Evolutionary conservation across 257 asterid genomes (phyloP).

Genomic region (Solanum paucissectum): DNA sequence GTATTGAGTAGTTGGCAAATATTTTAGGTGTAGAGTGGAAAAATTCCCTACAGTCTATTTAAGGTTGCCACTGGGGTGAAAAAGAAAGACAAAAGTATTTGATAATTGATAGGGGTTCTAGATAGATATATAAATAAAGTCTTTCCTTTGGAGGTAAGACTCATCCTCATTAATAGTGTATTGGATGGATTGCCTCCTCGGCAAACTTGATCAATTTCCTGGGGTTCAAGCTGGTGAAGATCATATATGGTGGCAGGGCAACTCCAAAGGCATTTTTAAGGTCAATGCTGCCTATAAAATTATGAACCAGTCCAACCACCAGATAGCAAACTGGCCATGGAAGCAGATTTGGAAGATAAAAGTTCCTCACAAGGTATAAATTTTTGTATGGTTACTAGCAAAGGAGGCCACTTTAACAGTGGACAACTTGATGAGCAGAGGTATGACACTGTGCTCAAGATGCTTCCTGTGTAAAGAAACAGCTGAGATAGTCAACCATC

Average conservation of each 20-base stretch:
- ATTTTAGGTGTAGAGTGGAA: not conserved
- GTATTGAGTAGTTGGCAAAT: not conserved
- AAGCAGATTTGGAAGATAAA: not conserved
- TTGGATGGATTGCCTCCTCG: not conserved
- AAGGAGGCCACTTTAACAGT: not conserved
- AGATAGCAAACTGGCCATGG: not conserved
- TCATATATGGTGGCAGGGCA: not conserved
- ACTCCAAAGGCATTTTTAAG: not conserved
- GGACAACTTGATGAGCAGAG: not conserved
- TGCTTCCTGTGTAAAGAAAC: not conserved
- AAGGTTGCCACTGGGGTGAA: not conserved
- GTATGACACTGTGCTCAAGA: not conserved
- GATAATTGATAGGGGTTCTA: not conserved
- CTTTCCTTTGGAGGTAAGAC: not conserved
- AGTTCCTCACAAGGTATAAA: not conserved
- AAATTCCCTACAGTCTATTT: not conserved
- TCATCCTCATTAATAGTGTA: not conserved
- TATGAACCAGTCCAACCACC: not conserved
- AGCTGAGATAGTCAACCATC: not conserved
- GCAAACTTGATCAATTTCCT: not conserved
- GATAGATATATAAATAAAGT: not conserved
- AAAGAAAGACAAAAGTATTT: not conserved
- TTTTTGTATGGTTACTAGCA: not conserved
- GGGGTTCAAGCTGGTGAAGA: not conserved
- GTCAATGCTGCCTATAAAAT: not conserved